Conservation (phyloP, 257 asterid genomes). For the Petunia secreta region DNA sequence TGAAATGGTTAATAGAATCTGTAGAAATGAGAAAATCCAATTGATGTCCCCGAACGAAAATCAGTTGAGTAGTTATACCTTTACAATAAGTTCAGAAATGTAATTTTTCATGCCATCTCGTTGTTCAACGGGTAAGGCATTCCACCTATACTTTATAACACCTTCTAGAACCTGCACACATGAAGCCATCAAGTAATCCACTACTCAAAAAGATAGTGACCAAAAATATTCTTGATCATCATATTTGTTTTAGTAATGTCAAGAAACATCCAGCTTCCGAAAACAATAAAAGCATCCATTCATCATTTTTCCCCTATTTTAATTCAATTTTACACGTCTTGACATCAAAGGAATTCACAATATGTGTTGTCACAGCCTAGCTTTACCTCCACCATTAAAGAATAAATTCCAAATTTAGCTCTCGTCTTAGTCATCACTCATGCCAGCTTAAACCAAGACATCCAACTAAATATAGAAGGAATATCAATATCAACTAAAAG, state of each 20-base stretch:
- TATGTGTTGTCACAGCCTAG: neutral
- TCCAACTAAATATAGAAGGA: neutral
- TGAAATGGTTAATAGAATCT: neutral
- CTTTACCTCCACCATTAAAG: neutral
- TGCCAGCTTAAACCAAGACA: neutral
- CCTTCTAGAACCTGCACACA: conserved; percentile 86
- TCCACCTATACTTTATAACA: conserved; percentile 97
- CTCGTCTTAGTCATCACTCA: neutral
- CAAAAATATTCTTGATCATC: neutral
- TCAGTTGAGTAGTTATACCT: conserved; percentile 50
- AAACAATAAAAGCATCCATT: neutral
- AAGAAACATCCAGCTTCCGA: neutral
- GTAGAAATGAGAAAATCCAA: neutral
- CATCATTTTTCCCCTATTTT: neutral
- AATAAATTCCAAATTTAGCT: neutral
- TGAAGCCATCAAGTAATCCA: neutral
- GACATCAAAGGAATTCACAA: neutral
- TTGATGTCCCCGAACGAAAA: neutral
- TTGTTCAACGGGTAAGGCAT: conserved; percentile 94
- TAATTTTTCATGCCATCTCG: conserved; percentile 99
- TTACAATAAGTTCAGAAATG: conserved; percentile 96
- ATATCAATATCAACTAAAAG: neutral
- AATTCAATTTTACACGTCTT: neutral
- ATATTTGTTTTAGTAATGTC: neutral
- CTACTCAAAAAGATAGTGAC: neutral